Evolutionary conservation across 2,329 filamentous ascomycete species (phyloP).

Genomic region (Sporothrix variecibatus): DNA sequence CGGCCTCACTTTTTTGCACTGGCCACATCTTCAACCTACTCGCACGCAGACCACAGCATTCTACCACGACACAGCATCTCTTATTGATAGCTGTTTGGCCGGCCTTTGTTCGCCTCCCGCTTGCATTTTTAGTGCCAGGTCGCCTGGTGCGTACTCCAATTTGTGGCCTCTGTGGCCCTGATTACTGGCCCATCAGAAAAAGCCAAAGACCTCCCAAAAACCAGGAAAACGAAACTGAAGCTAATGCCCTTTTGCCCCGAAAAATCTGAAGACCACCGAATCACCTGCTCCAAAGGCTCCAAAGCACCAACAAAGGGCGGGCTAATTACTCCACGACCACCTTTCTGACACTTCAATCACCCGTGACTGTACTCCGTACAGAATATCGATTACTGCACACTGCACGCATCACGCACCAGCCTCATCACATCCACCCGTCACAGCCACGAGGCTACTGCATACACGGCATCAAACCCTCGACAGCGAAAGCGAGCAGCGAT

Average conservation of each 20-base stretch:
- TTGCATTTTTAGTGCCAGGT: slow-evolving; percentile 6
- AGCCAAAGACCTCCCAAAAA: neutral
- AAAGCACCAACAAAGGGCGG: neutral
- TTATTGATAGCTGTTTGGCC: neutral
- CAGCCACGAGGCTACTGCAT: neutral
- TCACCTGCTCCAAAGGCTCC: slow-evolving; percentile 8
- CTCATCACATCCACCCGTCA: neutral
- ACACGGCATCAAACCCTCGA: neutral
- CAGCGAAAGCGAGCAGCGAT: neutral
- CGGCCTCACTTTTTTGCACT: slow-evolving; percentile 4
- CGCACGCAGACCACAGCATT: neutral
- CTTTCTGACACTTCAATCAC: neutral
- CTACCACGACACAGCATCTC: neutral
- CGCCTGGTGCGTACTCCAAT: neutral
- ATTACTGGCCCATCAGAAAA: slow-evolving; percentile 4
- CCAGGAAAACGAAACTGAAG: slow-evolving; percentile 7
- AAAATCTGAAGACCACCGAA: slow-evolving; percentile 20
- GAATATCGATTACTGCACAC: neutral
- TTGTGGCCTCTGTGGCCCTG: neutral
- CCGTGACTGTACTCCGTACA: neutral
- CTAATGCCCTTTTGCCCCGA: slow-evolving; percentile 15
- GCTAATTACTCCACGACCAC: neutral
- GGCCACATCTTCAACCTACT: neutral
- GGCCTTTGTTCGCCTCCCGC: neutral
- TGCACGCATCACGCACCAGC: neutral